Conservation (phyloP, 805 yeast species). For the Kuraishia piskuri region DNA sequence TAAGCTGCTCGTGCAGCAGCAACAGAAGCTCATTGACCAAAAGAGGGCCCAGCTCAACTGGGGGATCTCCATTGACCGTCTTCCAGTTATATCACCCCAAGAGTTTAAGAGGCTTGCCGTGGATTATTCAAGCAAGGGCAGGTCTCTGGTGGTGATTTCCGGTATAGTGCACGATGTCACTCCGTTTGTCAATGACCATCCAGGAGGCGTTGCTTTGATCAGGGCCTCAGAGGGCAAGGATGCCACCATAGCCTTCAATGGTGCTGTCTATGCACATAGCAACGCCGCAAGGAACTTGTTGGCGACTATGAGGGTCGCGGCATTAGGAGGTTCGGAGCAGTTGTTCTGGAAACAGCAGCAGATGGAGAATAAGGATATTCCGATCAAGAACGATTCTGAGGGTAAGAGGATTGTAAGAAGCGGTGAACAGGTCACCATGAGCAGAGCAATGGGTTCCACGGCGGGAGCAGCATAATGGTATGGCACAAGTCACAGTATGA, state of each 20-base stretch:
- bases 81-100: slow-evolving; percentile 54
- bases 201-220: slow-evolving; percentile 74
- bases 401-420: slow-evolving; percentile 51
- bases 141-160: slow-evolving; percentile 60
- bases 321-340: slow-evolving; percentile 73
- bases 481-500: not conserved
- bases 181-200: slow-evolving; percentile 63
- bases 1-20: slow-evolving; percentile 76
- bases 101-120: slow-evolving; percentile 4
- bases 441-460: slow-evolving; percentile 34
- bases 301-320: slow-evolving; percentile 87
- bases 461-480: slow-evolving; percentile 47
- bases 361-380: slow-evolving; percentile 56
- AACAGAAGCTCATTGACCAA: slow-evolving; percentile 68
- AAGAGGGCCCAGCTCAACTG: slow-evolving; percentile 56
- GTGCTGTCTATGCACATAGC: slow-evolving; percentile 79
- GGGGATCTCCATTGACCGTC: slow-evolving; percentile 86
- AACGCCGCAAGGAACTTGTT: slow-evolving; percentile 80
- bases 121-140: slow-evolving; percentile 14
- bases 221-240: slow-evolving; percentile 71
- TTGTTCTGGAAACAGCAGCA: slow-evolving; percentile 75
- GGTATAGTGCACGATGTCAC: slow-evolving; percentile 78
- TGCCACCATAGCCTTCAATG: slow-evolving; percentile 77
- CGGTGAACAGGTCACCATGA: slow-evolving; percentile 49
- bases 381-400: slow-evolving; percentile 41